Evolutionary conservation across 495 filamentous ascomycete species (phyloP).

Genomic region (Astrocystis sublimbata): DNA sequence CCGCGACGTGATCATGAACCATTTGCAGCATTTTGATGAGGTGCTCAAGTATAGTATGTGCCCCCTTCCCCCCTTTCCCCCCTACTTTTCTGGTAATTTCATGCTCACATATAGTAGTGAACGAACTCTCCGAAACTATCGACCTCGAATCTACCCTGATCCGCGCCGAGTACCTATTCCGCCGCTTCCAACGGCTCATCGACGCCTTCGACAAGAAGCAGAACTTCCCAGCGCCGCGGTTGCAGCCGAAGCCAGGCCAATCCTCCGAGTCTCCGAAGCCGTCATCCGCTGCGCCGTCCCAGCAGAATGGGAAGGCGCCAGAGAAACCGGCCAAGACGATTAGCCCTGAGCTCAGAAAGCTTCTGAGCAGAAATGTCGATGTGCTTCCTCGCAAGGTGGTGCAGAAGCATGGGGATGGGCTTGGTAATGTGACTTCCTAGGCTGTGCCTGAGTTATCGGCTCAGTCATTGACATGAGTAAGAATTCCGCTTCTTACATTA

Average conservation of each 20-base stretch:
- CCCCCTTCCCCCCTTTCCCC: neutral
- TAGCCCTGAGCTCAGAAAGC: constrained; percentile 72
- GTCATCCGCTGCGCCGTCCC: constrained; percentile 11
- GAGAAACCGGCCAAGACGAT: constrained; percentile 63
- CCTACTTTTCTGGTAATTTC: constrained; percentile 4
- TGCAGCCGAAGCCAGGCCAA: constrained; percentile 20
- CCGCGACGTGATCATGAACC: constrained; percentile 88
- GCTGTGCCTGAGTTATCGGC: neutral
- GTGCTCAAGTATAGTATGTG: constrained; percentile 89
- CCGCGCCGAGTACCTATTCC: constrained; percentile 84
- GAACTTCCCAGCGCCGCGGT: constrained; percentile 66
- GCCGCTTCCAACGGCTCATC: constrained; percentile 80
- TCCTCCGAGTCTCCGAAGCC: constrained; percentile 13
- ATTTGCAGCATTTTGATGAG: constrained; percentile 93
- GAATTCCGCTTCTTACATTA: no score
- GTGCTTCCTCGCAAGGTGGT: constrained; percentile 54
- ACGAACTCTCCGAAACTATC: constrained; percentile 91
- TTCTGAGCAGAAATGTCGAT: constrained; percentile 74
- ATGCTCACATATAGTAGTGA: constrained; percentile 58
- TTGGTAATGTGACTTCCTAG: constrained; percentile 22
- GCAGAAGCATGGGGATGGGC: constrained; percentile 23
- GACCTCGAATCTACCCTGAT: constrained; percentile 82
- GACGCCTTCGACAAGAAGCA: constrained; percentile 87
- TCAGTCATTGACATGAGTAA: no score
- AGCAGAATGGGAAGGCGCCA: constrained; percentile 31